A percentile compares a stretch with the other conserved stretches of the same genome.
Conservation (phyloP, 768 basidiomycete species). For the Tulasnella sp. region DNA sequence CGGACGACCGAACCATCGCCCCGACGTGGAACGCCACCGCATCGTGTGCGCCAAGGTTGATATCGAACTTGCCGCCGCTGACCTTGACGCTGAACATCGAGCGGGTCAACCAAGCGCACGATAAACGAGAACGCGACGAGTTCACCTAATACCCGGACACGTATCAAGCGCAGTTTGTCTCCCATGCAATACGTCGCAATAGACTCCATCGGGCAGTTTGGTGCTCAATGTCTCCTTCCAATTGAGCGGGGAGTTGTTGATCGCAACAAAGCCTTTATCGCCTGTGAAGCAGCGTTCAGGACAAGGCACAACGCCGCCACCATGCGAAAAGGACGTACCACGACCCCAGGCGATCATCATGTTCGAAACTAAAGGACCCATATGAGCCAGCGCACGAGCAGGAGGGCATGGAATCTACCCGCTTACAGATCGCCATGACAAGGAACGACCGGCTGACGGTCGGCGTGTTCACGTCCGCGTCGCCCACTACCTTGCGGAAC, state of each 20-base stretch:
- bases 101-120: too few species aligned
- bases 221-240: slow-evolving; percentile 50
- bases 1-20: too few species aligned
- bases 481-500: slow-evolving; percentile 27
- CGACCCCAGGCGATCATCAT: slow-evolving; percentile 56
- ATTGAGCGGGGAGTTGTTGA: slow-evolving; percentile 46
- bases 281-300: too few species aligned
- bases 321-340: slow-evolving; percentile 41
- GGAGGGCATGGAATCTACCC: too few species aligned
- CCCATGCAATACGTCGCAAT: slow-evolving; percentile 55
- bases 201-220: slow-evolving; percentile 42
- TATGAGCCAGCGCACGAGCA: too few species aligned
- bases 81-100: background rate
- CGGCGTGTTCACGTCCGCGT: slow-evolving; percentile 32
- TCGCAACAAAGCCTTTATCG: slow-evolving; percentile 57
- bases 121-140: too few species aligned
- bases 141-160: too few species aligned
- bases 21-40: background rate
- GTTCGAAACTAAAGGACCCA: too few species aligned
- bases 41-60: background rate
- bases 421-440: too few species aligned
- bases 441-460: slow-evolving; percentile 42
- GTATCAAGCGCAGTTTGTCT: too few species aligned
- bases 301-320: slow-evolving; percentile 38
- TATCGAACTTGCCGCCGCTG: background rate